Base-by-base conservation (phyloP, 2,329 filamentous ascomycete genomes). In the Penicillium palitans region DNA sequence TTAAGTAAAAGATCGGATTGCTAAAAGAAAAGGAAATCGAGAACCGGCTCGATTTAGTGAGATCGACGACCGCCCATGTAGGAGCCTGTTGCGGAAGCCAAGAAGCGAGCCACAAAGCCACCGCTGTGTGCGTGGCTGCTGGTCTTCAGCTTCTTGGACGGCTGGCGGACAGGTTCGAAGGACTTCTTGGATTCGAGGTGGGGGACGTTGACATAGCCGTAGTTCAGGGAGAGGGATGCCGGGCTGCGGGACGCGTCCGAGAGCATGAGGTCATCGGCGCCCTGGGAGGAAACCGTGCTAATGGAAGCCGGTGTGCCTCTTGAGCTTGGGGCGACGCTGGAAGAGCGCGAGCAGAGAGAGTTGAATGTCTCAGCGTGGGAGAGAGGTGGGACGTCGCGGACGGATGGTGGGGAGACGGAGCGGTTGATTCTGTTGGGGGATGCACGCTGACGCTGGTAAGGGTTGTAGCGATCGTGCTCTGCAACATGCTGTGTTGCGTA, bases 251-350 rank as follows among this genome's bases (percentile, higher is more conserved):
- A 65, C 12, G 57, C 53, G 29, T 78, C 76, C 13, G 68, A 68
- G 17, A 78, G 67, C 41, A 74, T 63, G 7, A 78, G 60, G 8
- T 74, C 72, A 19, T 75, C 72, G 31, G 66, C 65, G 8, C 67
- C 67, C n/a, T 66, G 65, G 24, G 73, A 74, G 0, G 73, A 76
- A 60, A 70, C 71, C 3, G 74, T 74, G 63, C 73, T 76, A 46
- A 78, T 68, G 55, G 73, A 79, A 39, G 74, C 73, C 0, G 78
- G 78, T 2, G 78, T 80, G 39, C 76, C 77, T 17, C 76, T 73
- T 15, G 73, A 76, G 58, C 76, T 79, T 19, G 77, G 74, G 7
- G 77, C 74, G 13, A 76, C 55, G 49, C 78, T 80, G 24, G 78
- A 79, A 1, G 77, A 77, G 31, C 76, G 73, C 31, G 78, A 79